A percentile compares a stretch with the other conserved stretches of the same genome.
These are phyloP conservation scores for Trichophyton verrucosum DNA, from an alignment of 2,329 filamentous ascomycete genomes.

Conservation along the genomic window DNA sequence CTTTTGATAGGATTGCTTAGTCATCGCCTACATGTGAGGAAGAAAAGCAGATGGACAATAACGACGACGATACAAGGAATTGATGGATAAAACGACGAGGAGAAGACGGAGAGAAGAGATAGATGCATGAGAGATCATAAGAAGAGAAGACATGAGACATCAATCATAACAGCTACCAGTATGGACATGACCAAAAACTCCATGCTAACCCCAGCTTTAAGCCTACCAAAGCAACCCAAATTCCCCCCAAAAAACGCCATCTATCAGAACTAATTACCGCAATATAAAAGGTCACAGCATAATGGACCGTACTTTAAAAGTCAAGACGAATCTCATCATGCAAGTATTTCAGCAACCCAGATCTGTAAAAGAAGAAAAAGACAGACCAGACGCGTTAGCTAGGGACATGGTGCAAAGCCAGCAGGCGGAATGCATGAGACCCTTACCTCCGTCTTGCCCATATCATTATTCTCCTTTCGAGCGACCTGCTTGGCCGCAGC, in stretches of 20 bases:
- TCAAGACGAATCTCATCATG: background rate
- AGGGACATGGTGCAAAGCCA: background rate
- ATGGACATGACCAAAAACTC: background rate
- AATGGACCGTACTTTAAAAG: no score
- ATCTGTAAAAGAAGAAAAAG: background rate
- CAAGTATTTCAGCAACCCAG: background rate
- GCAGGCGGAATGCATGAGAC: conserved; percentile 6
- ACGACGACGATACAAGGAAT: background rate
- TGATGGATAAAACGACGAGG: background rate
- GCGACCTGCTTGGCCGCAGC: conserved; percentile 55
- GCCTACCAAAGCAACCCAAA: background rate
- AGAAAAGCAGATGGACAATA: background rate
- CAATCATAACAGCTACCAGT: background rate
- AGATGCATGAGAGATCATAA: background rate
- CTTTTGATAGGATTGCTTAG: background rate
- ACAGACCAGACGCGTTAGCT: background rate
- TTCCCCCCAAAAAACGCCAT: background rate
- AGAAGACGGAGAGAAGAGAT: background rate
- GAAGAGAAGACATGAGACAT: background rate
- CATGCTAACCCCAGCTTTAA: background rate
- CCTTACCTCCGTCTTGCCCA: conserved; percentile 91
- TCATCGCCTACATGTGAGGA: background rate
- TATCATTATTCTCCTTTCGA: conserved; percentile 61
- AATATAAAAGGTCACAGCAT: no score
- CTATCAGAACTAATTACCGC: background rate